These are phyloP conservation scores for Bidens hawaiensis DNA, from an alignment of 140 eudicot genomes.

Conservation along the genomic window DNA sequence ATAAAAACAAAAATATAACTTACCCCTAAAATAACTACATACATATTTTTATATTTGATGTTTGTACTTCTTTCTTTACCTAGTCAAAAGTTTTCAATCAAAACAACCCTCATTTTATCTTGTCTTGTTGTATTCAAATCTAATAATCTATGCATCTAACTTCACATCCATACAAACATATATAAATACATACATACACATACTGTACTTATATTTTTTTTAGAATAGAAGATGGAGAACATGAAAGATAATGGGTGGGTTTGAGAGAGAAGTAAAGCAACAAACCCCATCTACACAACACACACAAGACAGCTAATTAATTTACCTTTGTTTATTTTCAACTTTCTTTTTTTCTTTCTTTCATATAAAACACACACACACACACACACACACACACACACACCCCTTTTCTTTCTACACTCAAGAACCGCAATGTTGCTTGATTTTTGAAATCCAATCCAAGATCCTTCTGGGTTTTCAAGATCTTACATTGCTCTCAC, in stretches of 20 bases:
- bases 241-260: slow-evolving; percentile 34
- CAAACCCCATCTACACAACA: slow-evolving; percentile 34
- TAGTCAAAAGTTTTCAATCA: not conserved
- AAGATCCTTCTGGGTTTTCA: slow-evolving; percentile 39
- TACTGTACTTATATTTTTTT: slow-evolving; percentile 2
- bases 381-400: not conserved
- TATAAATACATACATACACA: slow-evolving; percentile 9
- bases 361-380: slow-evolving; percentile 18
- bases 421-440: slow-evolving; percentile 34
- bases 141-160: too few species aligned
- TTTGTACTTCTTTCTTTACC: not conserved
- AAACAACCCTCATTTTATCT: not conserved
- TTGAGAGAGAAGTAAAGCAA: slow-evolving; percentile 38
- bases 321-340: slow-evolving; percentile 35
- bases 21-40: too few species aligned
- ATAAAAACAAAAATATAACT: too few species aligned
- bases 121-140: too few species aligned
- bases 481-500: slow-evolving; percentile 47
- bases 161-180: not conserved
- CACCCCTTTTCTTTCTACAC: slow-evolving; percentile 15
- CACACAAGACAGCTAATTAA: slow-evolving; percentile 29
- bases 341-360: slow-evolving; percentile 8
- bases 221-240: slow-evolving; percentile 16
- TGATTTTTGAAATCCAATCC: slow-evolving; percentile 22
- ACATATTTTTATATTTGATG: too few species aligned